Evolutionary conservation across 192 early-diverging fungal genomes (phyloP).

Genomic region (Mortierella antarctica): DNA sequence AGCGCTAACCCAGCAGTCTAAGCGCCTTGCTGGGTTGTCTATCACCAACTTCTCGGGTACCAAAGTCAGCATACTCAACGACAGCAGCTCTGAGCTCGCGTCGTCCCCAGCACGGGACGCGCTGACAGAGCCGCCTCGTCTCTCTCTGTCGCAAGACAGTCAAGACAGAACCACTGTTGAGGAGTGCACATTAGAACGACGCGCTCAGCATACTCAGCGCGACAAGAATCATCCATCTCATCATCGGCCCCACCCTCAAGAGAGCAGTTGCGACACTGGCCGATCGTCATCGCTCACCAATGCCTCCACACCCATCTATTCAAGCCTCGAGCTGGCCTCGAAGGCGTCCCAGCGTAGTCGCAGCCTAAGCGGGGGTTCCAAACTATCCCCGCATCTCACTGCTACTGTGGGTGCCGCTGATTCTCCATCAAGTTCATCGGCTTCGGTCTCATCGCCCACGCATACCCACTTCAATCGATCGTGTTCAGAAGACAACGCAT

Average conservation of each 20-base stretch:
- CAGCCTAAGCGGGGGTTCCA: constrained; percentile 36
- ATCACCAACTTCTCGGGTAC: constrained; percentile 64
- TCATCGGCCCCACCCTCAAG: background rate
- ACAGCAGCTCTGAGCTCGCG: constrained; percentile 11
- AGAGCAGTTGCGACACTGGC: constrained; percentile 15
- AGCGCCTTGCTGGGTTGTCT: constrained; percentile 51
- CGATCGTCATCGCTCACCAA: constrained; percentile 48
- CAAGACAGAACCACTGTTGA: background rate
- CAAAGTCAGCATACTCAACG: constrained; percentile 65
- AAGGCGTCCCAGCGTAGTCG: constrained; percentile 37
- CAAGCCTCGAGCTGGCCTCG: constrained; percentile 15
- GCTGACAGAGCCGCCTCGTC: background rate
- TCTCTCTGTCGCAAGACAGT: background rate
- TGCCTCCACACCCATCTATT: constrained; percentile 44
- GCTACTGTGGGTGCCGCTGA: constrained; percentile 10
- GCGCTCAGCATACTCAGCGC: background rate
- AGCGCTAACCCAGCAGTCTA: constrained; percentile 35
- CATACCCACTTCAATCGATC: constrained; percentile 28
- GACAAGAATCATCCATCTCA: background rate
- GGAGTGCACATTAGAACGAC: background rate
- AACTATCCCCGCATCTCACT: constrained; percentile 20
- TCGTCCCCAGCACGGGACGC: constrained; percentile 1
- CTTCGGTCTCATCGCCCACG: constrained; percentile 22
- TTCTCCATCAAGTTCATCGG: constrained; percentile 5
- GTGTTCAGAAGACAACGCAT: constrained; percentile 38